Conservation (phyloP, 257 asterid species). For the Sherardia arvensis region DNA sequence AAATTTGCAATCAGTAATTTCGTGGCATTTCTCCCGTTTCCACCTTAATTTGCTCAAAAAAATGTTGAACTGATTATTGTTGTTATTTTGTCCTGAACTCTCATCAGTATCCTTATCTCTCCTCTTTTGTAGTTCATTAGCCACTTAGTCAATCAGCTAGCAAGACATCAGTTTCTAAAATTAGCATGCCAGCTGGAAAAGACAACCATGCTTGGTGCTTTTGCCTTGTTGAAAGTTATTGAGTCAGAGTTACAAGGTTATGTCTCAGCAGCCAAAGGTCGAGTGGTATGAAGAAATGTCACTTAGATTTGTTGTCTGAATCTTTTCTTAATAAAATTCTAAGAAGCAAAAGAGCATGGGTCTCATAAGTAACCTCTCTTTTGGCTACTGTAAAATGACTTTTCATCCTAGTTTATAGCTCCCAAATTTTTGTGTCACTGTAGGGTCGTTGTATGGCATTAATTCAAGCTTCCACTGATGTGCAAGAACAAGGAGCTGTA, state of each 20-base stretch:
- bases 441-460: conserved; percentile 79
- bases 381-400: neutral
- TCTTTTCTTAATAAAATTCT: neutral
- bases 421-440: conserved; percentile 9
- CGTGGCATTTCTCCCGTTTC: neutral
- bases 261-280: conserved; percentile 75
- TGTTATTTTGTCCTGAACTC: neutral
- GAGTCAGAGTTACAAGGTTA: conserved; percentile 92
- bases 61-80: neutral
- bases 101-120: neutral
- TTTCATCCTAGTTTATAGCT: neutral
- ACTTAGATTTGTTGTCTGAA: neutral
- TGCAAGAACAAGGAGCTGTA: conserved; percentile 94
- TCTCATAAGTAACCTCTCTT: neutral
- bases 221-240: conserved; percentile 77
- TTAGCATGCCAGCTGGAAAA: conserved; percentile 90
- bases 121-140: conserved; percentile 65
- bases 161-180: conserved; percentile 83
- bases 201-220: conserved; percentile 95
- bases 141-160: conserved; percentile 76
- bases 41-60: neutral
- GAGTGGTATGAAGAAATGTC: conserved; percentile 58
- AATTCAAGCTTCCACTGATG: conserved; percentile 84
- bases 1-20: too few species aligned
- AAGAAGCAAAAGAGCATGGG: neutral